These are phyloP conservation scores for Effrenium voratum DNA, from an alignment of 73 alveolate genomes.

Conservation along the genomic window DNA sequence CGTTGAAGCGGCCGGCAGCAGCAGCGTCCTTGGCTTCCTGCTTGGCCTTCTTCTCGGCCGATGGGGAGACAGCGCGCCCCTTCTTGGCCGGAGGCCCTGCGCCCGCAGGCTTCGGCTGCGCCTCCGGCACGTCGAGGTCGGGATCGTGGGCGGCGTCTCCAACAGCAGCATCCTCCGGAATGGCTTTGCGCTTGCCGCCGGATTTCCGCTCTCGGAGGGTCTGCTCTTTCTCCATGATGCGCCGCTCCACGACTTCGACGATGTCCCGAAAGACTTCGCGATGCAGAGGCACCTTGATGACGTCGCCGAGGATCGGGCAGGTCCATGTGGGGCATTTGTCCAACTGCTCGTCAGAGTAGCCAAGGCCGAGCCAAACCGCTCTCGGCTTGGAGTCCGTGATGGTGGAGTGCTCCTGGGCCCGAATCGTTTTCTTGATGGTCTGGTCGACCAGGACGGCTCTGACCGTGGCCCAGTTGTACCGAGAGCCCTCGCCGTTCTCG, in stretches of 20 bases:
- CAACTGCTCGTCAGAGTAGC: background rate
- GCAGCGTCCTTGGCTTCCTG: too few relatives aligned
- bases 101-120: too few relatives aligned
- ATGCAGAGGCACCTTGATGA: background rate
- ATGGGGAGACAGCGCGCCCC: too few relatives aligned
- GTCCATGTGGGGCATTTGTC: background rate
- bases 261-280: background rate
- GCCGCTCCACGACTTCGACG: background rate
- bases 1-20: background rate
- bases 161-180: background rate
- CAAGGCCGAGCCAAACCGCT: background rate
- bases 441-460: background rate
- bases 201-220: background rate
- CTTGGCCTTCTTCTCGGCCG: too few relatives aligned
- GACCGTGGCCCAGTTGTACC: background rate
- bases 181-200: background rate
- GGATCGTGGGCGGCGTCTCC: background rate
- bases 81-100: too few relatives aligned
- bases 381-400: background rate
- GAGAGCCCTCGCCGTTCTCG: background rate
- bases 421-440: background rate
- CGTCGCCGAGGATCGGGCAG: background rate
- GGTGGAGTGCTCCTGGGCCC: background rate
- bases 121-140: conserved; percentile 11
- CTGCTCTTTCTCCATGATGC: background rate